Conservation (phyloP, 352 stramenopile species). For the Blastocystis sp. region DNA sequence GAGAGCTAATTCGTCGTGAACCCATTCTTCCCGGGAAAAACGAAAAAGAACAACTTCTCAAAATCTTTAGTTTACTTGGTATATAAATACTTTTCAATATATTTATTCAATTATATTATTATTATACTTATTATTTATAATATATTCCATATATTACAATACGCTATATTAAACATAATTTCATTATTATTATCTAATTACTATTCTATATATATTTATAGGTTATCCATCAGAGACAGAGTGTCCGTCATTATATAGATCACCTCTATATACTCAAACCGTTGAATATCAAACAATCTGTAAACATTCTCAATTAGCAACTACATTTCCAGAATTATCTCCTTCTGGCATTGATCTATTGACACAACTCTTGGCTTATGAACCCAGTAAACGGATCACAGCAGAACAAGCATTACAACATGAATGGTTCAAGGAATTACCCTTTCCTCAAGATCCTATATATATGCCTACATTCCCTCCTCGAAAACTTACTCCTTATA, state of each 20-base stretch:
- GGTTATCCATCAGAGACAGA: constrained; percentile 7
- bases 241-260: constrained; percentile 5
- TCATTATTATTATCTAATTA: too few species aligned
- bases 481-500: constrained; percentile 2
- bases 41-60: constrained; percentile 33
- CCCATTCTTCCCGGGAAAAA: constrained; percentile 25
- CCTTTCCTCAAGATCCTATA: constrained; percentile 27
- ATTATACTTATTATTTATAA: too few species aligned
- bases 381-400: constrained; percentile 28
- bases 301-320: neutral
- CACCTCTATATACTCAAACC: constrained; percentile 2
- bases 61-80: constrained; percentile 34
- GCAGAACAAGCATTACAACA: constrained; percentile 8
- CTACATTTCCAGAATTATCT: constrained; percentile 16
- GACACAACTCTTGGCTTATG: constrained; percentile 22
- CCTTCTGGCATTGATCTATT: constrained; percentile 26
- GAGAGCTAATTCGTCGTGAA: constrained; percentile 12
- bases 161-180: too few species aligned
- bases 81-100: too few species aligned
- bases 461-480: constrained; percentile 35
- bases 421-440: constrained; percentile 28
- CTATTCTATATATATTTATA: too few species aligned
- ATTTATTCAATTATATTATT: too few species aligned
- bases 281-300: constrained; percentile 16
- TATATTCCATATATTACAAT: too few species aligned